Percentiles rank a stretch among this genome's conserved stretches.
Evolutionary conservation across 305 asterid genomes (phyloP).

Genomic region (Solanum hybrid): DNA sequence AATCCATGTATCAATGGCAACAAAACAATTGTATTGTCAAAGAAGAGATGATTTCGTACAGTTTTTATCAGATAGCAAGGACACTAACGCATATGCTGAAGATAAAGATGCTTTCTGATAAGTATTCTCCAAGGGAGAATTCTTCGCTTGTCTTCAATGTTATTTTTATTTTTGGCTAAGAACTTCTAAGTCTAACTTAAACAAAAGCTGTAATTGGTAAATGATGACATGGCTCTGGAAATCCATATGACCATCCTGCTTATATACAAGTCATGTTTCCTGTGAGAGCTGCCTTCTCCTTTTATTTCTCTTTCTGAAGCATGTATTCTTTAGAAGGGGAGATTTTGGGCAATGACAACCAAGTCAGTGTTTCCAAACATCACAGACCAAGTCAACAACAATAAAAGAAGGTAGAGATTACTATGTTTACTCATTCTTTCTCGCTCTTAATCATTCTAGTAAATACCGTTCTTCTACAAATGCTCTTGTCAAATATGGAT

Average conservation of each 20-base stretch:
- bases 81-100: neutral
- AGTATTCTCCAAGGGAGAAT: neutral
- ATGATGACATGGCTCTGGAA: neutral
- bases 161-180: neutral
- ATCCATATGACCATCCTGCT: constrained; percentile 5
- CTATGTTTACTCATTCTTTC: neutral
- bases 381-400: neutral
- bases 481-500: neutral
- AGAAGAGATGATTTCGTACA: neutral
- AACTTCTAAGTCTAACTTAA: neutral
- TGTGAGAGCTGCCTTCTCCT: neutral
- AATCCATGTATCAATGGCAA: neutral
- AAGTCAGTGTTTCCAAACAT: neutral
- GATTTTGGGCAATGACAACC: neutral
- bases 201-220: neutral
- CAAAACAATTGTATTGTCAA: neutral
- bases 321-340: neutral
- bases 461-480: neutral
- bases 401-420: neutral
- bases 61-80: neutral
- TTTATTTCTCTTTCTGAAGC: neutral
- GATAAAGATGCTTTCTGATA: neutral
- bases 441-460: neutral
- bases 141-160: neutral
- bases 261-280: neutral